These are phyloP conservation scores for Aspergillus sp. DNA, from an alignment of 2,329 filamentous ascomycete genomes.

Conservation along the genomic window DNA sequence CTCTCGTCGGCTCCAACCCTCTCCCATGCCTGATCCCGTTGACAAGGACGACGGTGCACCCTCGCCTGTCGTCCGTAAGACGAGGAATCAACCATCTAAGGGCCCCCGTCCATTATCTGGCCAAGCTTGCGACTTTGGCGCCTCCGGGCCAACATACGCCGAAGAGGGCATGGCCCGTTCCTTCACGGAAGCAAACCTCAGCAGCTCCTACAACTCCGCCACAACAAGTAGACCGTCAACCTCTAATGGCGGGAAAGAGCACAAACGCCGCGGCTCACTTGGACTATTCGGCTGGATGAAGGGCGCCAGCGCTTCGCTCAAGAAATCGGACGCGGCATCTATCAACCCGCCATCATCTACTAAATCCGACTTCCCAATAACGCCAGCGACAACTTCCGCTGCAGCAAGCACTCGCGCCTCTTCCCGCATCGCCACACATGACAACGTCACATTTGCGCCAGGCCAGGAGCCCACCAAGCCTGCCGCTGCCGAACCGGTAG, in stretches of 20 bases:
- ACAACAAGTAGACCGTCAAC: constrained; percentile 21
- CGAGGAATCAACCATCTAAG: constrained; percentile 19
- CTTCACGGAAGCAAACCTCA: constrained; percentile 25
- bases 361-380: not conserved
- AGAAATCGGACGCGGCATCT: constrained; percentile 17
- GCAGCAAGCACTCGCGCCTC: constrained; percentile 1
- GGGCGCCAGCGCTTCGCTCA: constrained; percentile 22
- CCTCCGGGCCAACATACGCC: constrained; percentile 18
- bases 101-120: constrained; percentile 13
- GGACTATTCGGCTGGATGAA: constrained; percentile 45
- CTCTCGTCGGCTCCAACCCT: constrained; percentile 25
- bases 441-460: constrained; percentile 11
- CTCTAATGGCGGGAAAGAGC: constrained; percentile 31
- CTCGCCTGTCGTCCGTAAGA: constrained; percentile 35
- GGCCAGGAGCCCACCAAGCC: constrained; percentile 3
- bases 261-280: constrained; percentile 39
- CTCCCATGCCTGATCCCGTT: constrained; percentile 24
- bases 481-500: not conserved
- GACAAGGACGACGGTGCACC: constrained; percentile 34
- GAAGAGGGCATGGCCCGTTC: constrained; percentile 26
- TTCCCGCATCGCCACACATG: constrained; percentile 17
- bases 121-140: constrained; percentile 16
- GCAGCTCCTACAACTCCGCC: constrained; percentile 11
- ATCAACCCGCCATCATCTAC: not conserved
- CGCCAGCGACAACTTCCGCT: not conserved